phyloP scores from a whole-genome alignment of 2,329 filamentous ascomycete species.

The Talaromyces sp. region DNA sequence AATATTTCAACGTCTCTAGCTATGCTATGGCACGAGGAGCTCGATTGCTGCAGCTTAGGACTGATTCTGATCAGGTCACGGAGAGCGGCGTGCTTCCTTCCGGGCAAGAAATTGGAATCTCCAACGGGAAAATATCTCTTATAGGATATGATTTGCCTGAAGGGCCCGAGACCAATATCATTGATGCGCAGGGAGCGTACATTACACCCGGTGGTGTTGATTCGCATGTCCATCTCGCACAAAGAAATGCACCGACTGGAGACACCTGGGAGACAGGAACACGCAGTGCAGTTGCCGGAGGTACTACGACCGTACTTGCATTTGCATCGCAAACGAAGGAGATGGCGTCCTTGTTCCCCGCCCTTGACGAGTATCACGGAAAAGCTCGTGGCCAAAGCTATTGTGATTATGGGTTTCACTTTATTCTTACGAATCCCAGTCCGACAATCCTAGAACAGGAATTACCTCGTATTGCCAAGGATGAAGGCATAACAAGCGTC shows the following conservation, averaged over 20 bases:
- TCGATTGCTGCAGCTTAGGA: not conserved
- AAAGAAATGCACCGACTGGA: constrained; percentile 39
- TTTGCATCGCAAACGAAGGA: not conserved
- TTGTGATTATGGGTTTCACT: constrained; percentile 55
- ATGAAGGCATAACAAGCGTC: constrained; percentile 42
- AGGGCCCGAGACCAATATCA: constrained; percentile 13
- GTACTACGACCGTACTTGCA: constrained; percentile 50
- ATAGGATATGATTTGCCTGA: constrained; percentile 15
- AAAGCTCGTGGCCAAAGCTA: constrained; percentile 48
- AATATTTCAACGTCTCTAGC: not conserved
- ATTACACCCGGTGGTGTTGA: constrained; percentile 48
- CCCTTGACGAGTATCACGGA: constrained; percentile 26
- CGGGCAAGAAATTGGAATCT: constrained; percentile 18
- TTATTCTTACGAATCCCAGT: constrained; percentile 39
- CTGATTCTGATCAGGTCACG: constrained; percentile 14
- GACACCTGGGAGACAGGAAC: constrained; percentile 51
- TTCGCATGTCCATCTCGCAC: constrained; percentile 46
- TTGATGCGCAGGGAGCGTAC: constrained; percentile 46
- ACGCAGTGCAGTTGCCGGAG: constrained; percentile 55
- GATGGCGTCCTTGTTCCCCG: not conserved
- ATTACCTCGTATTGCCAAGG: constrained; percentile 34
- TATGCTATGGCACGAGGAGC: too few relatives aligned
- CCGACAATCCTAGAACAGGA: constrained; percentile 36
- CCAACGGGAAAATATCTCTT: constrained; percentile 14
- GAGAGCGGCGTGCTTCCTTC: constrained; percentile 16